These are phyloP conservation scores for Xylariaceae sp. DNA, from an alignment of 2,329 filamentous ascomycete species.

Conservation along the genomic window DNA sequence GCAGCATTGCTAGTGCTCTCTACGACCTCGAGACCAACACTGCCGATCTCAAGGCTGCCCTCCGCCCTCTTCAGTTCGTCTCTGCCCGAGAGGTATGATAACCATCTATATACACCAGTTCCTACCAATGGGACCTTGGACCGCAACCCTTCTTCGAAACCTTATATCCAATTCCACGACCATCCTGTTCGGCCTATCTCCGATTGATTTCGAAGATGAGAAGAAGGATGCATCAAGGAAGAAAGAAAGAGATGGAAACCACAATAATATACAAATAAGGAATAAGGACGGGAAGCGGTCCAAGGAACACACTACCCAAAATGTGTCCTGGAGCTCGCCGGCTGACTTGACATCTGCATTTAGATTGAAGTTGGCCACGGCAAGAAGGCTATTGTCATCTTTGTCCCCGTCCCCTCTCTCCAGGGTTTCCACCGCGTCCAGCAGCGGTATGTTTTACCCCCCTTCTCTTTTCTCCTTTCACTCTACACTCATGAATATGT, in stretches of 20 bases:
- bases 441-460: constrained; percentile 77
- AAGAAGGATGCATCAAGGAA: constrained; percentile 18
- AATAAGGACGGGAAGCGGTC: constrained; percentile 73
- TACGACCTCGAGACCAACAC: constrained; percentile 99
- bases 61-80: constrained; percentile 97
- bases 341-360: constrained; percentile 65
- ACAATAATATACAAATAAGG: constrained; percentile 39
- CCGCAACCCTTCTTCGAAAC: too few relatives aligned
- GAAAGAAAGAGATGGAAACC: too few relatives aligned
- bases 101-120: constrained; percentile 29
- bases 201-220: constrained; percentile 17
- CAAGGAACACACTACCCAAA: constrained; percentile 51
- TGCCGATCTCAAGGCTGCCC: constrained; percentile 90
- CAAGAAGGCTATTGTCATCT: constrained; percentile 99
- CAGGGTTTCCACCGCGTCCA: constrained; percentile 98
- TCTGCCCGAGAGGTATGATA: constrained; percentile 95
- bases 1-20: constrained; percentile 91
- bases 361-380: constrained; percentile 99
- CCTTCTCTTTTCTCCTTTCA: neutral
- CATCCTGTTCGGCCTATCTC: constrained; percentile 14
- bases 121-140: constrained; percentile 15
- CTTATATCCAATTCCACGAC: constrained; percentile 27
- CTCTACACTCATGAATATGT: too few relatives aligned
- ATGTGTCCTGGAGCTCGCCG: constrained; percentile 67
- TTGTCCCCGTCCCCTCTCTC: constrained; percentile 99